phyloP scores from a whole-genome alignment of 345 rosid species.

The Ceriops tagal region DNA sequence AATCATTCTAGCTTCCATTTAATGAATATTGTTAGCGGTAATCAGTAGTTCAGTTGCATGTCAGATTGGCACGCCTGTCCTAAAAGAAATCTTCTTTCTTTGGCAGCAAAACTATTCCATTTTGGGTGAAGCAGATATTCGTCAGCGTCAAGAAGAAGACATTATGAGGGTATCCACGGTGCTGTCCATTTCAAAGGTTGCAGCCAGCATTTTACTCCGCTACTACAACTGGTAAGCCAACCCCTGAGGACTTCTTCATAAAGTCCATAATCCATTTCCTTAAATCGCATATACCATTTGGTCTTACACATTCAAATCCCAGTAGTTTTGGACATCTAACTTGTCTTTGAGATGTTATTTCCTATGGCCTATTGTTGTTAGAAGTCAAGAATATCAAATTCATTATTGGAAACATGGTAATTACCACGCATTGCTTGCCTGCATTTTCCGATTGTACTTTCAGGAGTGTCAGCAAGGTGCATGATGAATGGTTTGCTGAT shows the following conservation, averaged over 20 bases:
- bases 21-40: no score
- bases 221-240: slow-evolving; percentile 28
- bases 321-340: neutral
- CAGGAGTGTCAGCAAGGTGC: slow-evolving; percentile 38
- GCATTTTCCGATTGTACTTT: neutral
- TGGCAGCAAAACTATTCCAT: slow-evolving; percentile 29
- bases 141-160: slow-evolving; percentile 29
- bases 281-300: neutral
- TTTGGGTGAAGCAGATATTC: slow-evolving; percentile 27
- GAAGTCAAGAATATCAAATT: neutral
- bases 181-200: slow-evolving; percentile 30
- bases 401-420: neutral
- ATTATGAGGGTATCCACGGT: slow-evolving; percentile 27
- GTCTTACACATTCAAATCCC: neutral
- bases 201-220: slow-evolving; percentile 30
- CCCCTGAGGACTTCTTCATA: neutral
- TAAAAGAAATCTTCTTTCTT: neutral
- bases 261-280: neutral
- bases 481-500: slow-evolving; percentile 37
- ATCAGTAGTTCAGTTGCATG: no score
- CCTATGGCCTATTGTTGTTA: neutral
- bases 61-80: neutral
- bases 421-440: neutral
- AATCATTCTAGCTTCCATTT: no score
- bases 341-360: neutral